Evolutionary conservation across 495 filamentous ascomycete genomes (phyloP), one percentile per base, ranked within the genome.

Genomic region (Evernia prunastri): DNA sequence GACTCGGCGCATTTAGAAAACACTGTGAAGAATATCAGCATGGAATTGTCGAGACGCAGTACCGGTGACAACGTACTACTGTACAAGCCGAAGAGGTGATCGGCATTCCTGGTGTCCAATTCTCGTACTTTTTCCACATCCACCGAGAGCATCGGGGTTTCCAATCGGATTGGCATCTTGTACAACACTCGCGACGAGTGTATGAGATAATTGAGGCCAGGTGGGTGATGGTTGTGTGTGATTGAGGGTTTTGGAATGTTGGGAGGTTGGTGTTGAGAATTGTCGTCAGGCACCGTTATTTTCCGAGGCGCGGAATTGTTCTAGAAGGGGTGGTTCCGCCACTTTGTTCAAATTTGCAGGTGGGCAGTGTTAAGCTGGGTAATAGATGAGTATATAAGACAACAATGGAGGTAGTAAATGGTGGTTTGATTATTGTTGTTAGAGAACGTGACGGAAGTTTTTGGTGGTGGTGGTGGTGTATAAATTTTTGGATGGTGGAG

Each of bases 51-150:
- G 39, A 58, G 31, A 61, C 43, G 15, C 31, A 43, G 43, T 49
- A 8, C 63, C 60, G 45, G 37, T 20, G 23, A 31, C 59, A 60
- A 82, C 91, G 84, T 79, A 96, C 92, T 92, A 76, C 91, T 92
- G 91, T 93, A 96, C 87, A 98, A 95, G 78, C 91, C 91, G 76
- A 94, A 95, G 43, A 98, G 86, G 71, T 92, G 96, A 77, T 96
- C 89, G 18, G 89, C 86, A 72, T 96, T 96, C 60, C 87, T 80
- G 2, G 94, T 96, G 76, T 97, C 92, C 69, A 98, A 89, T 74
- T 94, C 91, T 78, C 93, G 89, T 70, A 97, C 91, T 68, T 90
- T 87, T 72, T 84, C 89, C 51, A 89, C 87, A 74, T 94, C 87
- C 75, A 94, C 89, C 63, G 89, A 89, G 70, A 94, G 80, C 75